Base-by-base conservation (phyloP, 768 basidiomycete species). In the Leccinum longicurvipes region DNA sequence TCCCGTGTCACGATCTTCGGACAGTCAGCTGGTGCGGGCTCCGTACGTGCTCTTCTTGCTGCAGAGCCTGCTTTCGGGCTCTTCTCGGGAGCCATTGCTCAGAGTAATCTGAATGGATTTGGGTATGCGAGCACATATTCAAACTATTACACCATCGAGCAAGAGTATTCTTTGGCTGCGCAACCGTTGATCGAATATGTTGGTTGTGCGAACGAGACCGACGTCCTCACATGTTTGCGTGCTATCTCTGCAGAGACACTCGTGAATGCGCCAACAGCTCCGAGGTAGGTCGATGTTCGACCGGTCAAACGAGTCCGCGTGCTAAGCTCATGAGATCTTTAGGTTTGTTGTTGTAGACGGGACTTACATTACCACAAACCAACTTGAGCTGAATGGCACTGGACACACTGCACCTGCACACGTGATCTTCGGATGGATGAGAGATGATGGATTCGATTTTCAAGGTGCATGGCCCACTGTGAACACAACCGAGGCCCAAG, bases 21-120 rank as follows among this genome's bases (percentile, higher is more conserved):
- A 2, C 76, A 85, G 63, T 80, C 78, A 6, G 82, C 81, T 12
- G 82, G 82, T 27, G 81, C 76, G 10, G 75, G 72, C 34, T 73
- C 77, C 6, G 77, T 79, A 0, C 71, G 75, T 19, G 71, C 73
- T 1, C 62, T 76, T 0, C 69, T 78, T 29, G 72, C 67, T 7
- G 69, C 73, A 1, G 62, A 69, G 8, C 67, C 67, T 6, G 73
- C 74, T 1, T 72, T 72, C 47, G 75, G 75, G 1, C 65, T 73
- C 21, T 78, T 77, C 63, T 59, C 70, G 11, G 76, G 72, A 11
- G 75, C 78, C 1, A 75, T 77, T 47, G 68, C 73, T 1, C 70
- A 76, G 58, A 80, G 79, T 63, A 82, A 80, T 60, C 69, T 82
- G 3, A 80, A 73, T 5, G 81, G 81, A 3, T 73, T 73, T 36